Evolutionary conservation across 1,284 basidiomycete genomes (phyloP).

Genomic region (Golubevia sp.): DNA sequence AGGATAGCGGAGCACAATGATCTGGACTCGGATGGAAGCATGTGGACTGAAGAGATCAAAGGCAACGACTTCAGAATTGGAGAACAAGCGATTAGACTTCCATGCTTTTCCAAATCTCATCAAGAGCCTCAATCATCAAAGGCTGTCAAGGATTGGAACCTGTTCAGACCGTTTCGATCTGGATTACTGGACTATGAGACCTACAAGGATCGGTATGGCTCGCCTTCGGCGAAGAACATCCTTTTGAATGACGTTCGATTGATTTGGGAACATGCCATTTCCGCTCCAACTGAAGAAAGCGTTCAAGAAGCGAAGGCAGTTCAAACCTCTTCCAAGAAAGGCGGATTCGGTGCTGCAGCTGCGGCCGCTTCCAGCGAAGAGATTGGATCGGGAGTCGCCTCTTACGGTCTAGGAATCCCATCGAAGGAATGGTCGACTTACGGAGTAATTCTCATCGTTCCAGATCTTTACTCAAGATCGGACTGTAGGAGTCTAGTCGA

Average conservation of each 20-base stretch:
- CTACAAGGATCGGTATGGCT: constrained; percentile 45
- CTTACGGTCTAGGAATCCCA: constrained; percentile 47
- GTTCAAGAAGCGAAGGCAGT: background rate
- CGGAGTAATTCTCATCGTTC: constrained; percentile 86
- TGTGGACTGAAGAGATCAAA: constrained; percentile 15
- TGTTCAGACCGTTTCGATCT: constrained; percentile 49
- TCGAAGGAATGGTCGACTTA: constrained; percentile 62
- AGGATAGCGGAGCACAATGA: constrained; percentile 54
- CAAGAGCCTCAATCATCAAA: constrained; percentile 11
- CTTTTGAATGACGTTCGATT: constrained; percentile 44
- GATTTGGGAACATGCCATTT: constrained; percentile 47
- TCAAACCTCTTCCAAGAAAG: too few relatives aligned
- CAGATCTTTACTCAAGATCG: constrained; percentile 83
- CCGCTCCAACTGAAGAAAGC: constrained; percentile 32
- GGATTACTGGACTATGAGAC: constrained; percentile 43
- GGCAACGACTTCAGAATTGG: constrained; percentile 41
- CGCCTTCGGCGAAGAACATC: constrained; percentile 31
- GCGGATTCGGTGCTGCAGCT: constrained; percentile 3
- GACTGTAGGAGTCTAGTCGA: constrained; percentile 82
- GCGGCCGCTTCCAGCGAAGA: constrained; percentile 18
- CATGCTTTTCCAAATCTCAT: constrained; percentile 33
- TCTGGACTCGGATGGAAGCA: constrained; percentile 45
- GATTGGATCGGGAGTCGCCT: constrained; percentile 14
- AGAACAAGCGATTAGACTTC: constrained; percentile 49
- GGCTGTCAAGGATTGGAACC: constrained; percentile 24